Percentiles rank a stretch among this genome's conserved stretches.
Conservation (phyloP, 345 rosid genomes). For the Eutrema japonicum region DNA sequence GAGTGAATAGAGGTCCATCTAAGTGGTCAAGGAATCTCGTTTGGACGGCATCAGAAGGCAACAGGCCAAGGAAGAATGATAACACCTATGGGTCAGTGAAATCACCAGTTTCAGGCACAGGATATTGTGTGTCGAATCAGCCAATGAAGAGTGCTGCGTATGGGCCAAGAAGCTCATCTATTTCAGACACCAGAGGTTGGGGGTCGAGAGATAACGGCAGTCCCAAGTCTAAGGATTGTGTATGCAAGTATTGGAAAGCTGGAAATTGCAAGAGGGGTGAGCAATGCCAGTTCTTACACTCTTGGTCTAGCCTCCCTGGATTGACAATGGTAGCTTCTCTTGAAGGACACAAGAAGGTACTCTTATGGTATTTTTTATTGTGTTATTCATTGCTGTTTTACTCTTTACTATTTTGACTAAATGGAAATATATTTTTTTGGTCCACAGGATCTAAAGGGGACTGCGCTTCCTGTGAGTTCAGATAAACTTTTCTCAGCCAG, state of each 20-base stretch:
- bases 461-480: slow-evolving; percentile 55
- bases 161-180: slow-evolving; percentile 12
- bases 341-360: slow-evolving; percentile 46
- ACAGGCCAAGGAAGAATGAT: slow-evolving; percentile 16
- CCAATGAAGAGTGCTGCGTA: neutral
- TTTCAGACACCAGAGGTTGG: slow-evolving; percentile 21
- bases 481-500: slow-evolving; percentile 65
- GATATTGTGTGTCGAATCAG: neutral
- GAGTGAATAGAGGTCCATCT: slow-evolving; percentile 18
- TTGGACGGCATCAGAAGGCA: slow-evolving; percentile 35
- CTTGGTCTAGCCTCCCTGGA: slow-evolving; percentile 41
- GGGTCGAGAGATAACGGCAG: neutral
- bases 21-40: slow-evolving; percentile 41
- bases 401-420: neutral
- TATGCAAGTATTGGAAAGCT: slow-evolving; percentile 42
- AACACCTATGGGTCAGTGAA: neutral
- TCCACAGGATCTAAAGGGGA: slow-evolving; percentile 52
- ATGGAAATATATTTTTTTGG: neutral
- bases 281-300: slow-evolving; percentile 41
- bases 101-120: slow-evolving; percentile 20
- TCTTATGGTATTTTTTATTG: neutral
- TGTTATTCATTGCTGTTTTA: neutral
- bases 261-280: slow-evolving; percentile 46
- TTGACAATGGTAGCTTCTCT: slow-evolving; percentile 38
- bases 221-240: slow-evolving; percentile 12